Base-by-base conservation (phyloP, 179 eudicot genomes). In the Carnegiea gigantea region DNA sequence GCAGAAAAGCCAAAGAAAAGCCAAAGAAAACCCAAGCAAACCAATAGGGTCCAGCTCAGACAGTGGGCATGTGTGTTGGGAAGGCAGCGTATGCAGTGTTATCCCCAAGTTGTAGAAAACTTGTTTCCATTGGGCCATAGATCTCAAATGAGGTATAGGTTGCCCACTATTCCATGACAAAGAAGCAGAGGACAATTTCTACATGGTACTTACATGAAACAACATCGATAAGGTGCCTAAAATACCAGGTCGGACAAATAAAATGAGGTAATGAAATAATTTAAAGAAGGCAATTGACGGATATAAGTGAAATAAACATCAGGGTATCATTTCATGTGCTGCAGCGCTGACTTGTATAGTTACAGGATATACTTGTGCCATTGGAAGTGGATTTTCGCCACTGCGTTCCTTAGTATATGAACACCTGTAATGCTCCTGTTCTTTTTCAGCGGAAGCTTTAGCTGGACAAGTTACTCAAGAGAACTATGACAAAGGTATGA, bases 381-480 rank as follows among this genome's bases (percentile, higher is more conserved):
- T 28, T n/a, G 21, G 57, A 20, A 8, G 21, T 44, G 20, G 62
- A 6, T 43, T 28, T 38, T 30, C 3, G 38, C 46, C 17, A 9
- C 44, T 46, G 13, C 33, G 23, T 33, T 70, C 23, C 2, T 18
- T 33, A 1, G 36, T 33, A 33, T 3, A 33, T 33, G 21, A 54
- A 33, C 38, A 14, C 36, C 64, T 43, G 33, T 57, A 73, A 80
- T 23, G 38, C 21, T 43, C 65, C 57, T 38, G 10, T 43, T 12
- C 53, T 51, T 4, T 67, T 57, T 67, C 92, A 92, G 97, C 97
- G 21, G 97, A 92, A 89, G 94, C 94, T 70, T 91, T 92, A 80
- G 97, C 94, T 4, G 87, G 87, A 79, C 92, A 92, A 86, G 98
- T 97, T 70, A 89, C 88, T 28, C 82, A 91, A 73, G 98, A 92